These are phyloP conservation scores for Leptographium wingfieldii DNA, from an alignment of 2,329 filamentous ascomycete genomes.

Conservation along the genomic window DNA sequence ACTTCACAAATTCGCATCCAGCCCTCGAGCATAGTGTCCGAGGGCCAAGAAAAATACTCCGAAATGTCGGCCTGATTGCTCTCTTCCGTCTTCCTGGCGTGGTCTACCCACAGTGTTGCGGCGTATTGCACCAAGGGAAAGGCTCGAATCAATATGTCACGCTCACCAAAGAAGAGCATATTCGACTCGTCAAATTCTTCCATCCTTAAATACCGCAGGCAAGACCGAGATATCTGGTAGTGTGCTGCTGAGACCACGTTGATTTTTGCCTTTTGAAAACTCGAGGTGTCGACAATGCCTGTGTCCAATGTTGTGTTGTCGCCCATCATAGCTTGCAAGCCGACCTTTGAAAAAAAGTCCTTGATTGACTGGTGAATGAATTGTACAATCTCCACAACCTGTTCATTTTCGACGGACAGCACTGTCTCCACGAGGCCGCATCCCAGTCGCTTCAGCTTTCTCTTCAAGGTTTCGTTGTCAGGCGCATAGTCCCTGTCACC, in stretches of 20 bases:
- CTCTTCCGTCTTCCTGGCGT: background rate
- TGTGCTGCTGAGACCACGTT: background rate
- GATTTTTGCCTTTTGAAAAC: background rate
- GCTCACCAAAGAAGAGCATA: background rate
- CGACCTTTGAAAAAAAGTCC: conserved; percentile 16
- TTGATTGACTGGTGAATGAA: conserved; percentile 23
- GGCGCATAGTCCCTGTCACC: background rate
- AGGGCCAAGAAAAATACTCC: background rate
- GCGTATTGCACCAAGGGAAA: background rate
- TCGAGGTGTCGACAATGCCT: background rate
- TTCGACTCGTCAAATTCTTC: background rate
- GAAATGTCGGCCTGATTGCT: background rate
- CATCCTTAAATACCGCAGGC: background rate
- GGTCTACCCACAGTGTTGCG: background rate
- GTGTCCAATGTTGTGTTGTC: background rate
- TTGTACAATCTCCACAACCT: conserved; percentile 14
- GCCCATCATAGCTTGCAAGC: background rate
- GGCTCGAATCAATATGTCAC: too few species aligned
- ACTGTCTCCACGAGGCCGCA: background rate
- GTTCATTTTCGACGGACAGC: background rate
- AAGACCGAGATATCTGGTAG: background rate
- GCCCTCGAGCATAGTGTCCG: background rate
- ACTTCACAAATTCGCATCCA: too few species aligned
- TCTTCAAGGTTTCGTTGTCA: background rate
- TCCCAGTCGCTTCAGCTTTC: background rate